These are phyloP conservation scores for Brasilioporus rufonigricans DNA, from an alignment of 768 basidiomycete genomes.

Conservation along the genomic window DNA sequence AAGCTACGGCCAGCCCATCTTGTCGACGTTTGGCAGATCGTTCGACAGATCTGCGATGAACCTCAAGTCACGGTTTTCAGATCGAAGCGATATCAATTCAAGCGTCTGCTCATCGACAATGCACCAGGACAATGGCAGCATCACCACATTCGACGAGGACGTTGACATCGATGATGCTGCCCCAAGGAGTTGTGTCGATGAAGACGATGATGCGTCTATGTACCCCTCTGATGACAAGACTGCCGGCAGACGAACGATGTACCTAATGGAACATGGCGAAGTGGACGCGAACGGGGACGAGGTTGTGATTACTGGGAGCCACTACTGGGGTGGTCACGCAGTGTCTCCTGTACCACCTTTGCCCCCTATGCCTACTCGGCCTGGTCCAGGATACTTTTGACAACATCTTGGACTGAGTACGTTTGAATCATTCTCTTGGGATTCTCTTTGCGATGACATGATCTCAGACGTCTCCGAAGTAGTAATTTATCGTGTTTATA, in stretches of 20 bases:
- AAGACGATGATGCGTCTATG: slow-evolving; percentile 31
- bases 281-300: slow-evolving; percentile 23
- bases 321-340: slow-evolving; percentile 18
- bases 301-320: slow-evolving; percentile 16
- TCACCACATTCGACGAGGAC: slow-evolving; percentile 21
- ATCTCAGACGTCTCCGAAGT: not conserved
- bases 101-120: slow-evolving; percentile 19
- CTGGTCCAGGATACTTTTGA: slow-evolving; percentile 31
- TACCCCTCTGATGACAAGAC: slow-evolving; percentile 32
- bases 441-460: slow-evolving; percentile 1
- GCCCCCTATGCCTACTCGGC: slow-evolving; percentile 13
- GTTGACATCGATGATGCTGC: slow-evolving; percentile 16
- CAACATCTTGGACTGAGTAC: not conserved
- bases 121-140: slow-evolving; percentile 16
- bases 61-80: slow-evolving; percentile 21
- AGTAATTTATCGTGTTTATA: slow-evolving; percentile 34
- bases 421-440: slow-evolving; percentile 7
- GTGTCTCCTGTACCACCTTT: slow-evolving; percentile 22
- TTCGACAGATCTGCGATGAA: not conserved
- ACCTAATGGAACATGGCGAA: slow-evolving; percentile 30
- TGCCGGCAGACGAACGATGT: slow-evolving; percentile 35
- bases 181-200: slow-evolving; percentile 13
- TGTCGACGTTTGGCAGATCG: slow-evolving; percentile 1
- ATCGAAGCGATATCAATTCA: slow-evolving; percentile 15
- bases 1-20: slow-evolving; percentile 18